Percentiles rank a stretch among this genome's conserved stretches.
Conservation (phyloP, 169 alveolate genomes). For the Plasmodium vivax region DNA sequence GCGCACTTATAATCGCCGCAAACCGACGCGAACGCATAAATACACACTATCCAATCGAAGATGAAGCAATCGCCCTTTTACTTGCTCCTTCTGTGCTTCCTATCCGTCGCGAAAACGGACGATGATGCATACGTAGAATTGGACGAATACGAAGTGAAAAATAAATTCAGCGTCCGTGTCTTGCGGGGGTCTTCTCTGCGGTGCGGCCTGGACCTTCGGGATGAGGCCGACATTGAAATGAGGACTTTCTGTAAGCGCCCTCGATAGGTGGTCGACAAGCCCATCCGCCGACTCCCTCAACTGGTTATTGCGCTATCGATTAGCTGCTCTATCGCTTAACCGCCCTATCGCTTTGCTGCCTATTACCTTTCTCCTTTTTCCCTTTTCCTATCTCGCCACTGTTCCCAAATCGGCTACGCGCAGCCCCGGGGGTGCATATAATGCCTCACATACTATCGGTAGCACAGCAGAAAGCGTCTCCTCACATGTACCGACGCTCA, state of each 20-base stretch:
- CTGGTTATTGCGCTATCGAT: neutral
- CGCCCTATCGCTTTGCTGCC: neutral
- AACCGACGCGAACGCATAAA: neutral
- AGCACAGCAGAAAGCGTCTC: neutral
- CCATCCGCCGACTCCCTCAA: neutral
- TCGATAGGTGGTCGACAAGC: neutral
- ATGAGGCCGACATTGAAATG: constrained; percentile 58
- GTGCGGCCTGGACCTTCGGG: constrained; percentile 55
- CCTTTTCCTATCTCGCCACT: neutral
- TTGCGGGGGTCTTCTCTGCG: constrained; percentile 25
- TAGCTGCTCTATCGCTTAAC: neutral
- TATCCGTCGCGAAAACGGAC: constrained; percentile 14
- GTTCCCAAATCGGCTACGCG: neutral
- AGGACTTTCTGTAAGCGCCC: constrained; percentile 57
- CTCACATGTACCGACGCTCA: neutral
- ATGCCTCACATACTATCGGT: constrained; percentile 71
- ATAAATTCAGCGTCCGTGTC: constrained; percentile 56
- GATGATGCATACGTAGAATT: constrained; percentile 16
- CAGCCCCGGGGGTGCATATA: constrained; percentile 67
- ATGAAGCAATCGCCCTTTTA: constrained; percentile 12
- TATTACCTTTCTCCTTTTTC: neutral
- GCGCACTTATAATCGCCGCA: neutral
- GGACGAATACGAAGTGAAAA: constrained; percentile 38
- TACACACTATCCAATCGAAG: neutral
- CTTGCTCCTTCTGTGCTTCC: constrained; percentile 10